Conservation (phyloP, 2,329 filamentous ascomycete genomes). For the Aureobasidium sp. region DNA sequence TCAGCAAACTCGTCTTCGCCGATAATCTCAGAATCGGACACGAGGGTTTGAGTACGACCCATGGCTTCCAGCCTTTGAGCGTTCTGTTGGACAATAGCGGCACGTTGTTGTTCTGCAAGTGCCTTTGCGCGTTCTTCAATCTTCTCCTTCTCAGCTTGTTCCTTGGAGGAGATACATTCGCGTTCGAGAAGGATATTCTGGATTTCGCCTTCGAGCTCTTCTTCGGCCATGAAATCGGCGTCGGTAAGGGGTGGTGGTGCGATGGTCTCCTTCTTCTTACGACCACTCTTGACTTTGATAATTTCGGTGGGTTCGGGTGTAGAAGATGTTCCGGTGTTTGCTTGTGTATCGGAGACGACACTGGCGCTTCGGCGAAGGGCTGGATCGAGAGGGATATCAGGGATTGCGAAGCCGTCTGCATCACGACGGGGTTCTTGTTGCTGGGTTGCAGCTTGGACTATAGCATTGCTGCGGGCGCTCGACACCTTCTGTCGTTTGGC, state of each 20-base stretch:
- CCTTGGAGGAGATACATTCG: constrained; percentile 24
- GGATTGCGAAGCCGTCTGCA: constrained; percentile 37
- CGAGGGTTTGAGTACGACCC: constrained; percentile 31
- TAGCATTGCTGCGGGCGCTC: constrained; percentile 7
- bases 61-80: constrained; percentile 43
- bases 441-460: constrained; percentile 9
- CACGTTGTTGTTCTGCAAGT: constrained; percentile 25
- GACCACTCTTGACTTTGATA: not conserved
- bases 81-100: constrained; percentile 39
- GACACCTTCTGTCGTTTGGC: constrained; percentile 21
- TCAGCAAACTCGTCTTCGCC: constrained; percentile 78
- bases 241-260: constrained; percentile 31
- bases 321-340: constrained; percentile 21
- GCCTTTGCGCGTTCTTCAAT: constrained; percentile 24
- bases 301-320: not conserved
- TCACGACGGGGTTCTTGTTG: constrained; percentile 28
- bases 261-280: constrained; percentile 18
- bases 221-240: constrained; percentile 42
- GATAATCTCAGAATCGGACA: constrained; percentile 50
- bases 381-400: constrained; percentile 26
- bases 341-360: constrained; percentile 20
- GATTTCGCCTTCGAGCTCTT: constrained; percentile 41
- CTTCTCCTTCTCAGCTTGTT: constrained; percentile 26
- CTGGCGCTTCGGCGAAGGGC: constrained; percentile 17
- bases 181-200: constrained; percentile 28